Percentiles rank a stretch among this genome's conserved stretches.
Evolutionary conservation across 306 rosid species (phyloP).

Genomic region (Glycine tomentella): DNA sequence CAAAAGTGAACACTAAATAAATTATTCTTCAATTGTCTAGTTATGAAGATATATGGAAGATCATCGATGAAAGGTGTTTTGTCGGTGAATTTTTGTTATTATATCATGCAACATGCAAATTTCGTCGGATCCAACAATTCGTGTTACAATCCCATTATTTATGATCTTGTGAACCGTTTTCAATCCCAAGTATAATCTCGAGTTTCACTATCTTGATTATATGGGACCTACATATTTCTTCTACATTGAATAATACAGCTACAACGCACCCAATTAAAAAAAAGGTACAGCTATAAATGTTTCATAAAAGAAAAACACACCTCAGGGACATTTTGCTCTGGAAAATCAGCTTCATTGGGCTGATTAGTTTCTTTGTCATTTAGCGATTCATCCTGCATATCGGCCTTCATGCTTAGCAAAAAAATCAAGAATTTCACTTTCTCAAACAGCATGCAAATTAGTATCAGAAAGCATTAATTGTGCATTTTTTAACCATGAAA

Average conservation of each 20-base stretch:
- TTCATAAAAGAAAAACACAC: slow-evolving; percentile 51
- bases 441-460: slow-evolving; percentile 29
- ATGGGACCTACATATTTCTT: slow-evolving; percentile 28
- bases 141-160: background rate
- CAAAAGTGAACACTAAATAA: no score
- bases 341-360: slow-evolving; percentile 51
- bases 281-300: slow-evolving; percentile 7
- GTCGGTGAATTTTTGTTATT: no score
- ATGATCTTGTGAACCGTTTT: background rate
- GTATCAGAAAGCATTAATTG: slow-evolving; percentile 1
- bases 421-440: slow-evolving; percentile 17
- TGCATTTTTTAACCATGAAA: background rate
- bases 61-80: no score
- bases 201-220: background rate
- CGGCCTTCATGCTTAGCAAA: no score
- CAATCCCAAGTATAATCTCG: background rate
- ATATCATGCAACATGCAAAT: no score
- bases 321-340: slow-evolving; percentile 74
- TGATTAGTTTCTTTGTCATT: slow-evolving; percentile 51
- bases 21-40: no score
- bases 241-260: slow-evolving; percentile 11
- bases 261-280: background rate
- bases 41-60: no score
- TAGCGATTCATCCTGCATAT: slow-evolving; percentile 62
- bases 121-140: background rate